Evolutionary conservation across 1,139 yeast genomes (phyloP).

Genomic region (Lodderomyces theae): DNA sequence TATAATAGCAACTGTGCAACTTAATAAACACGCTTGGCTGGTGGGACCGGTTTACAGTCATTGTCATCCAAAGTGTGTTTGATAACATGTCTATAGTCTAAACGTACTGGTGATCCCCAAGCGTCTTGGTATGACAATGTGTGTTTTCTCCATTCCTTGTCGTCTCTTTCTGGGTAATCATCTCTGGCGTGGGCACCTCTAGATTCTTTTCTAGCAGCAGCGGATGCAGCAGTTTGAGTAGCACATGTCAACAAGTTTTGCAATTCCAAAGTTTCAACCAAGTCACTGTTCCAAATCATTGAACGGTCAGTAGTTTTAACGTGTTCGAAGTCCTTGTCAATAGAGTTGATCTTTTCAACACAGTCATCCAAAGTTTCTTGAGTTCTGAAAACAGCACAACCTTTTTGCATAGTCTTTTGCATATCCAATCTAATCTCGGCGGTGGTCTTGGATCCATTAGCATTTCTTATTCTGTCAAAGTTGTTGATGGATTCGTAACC

Average conservation of each 20-base stretch:
- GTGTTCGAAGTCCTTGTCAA: constrained; percentile 65
- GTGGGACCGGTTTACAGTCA: constrained; percentile 96
- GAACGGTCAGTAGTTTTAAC: constrained; percentile 92
- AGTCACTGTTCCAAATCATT: constrained; percentile 97
- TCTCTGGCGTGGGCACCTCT: constrained; percentile 99
- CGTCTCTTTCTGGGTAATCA: constrained; percentile 95
- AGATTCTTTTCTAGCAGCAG: constrained; percentile 94
- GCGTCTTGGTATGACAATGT: constrained; percentile 81
- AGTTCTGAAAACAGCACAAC: constrained; percentile 94
- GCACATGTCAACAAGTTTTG: constrained; percentile 98
- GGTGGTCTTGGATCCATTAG: constrained; percentile 76
- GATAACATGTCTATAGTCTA: constrained; percentile 87
- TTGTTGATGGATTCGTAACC: constrained; percentile 89
- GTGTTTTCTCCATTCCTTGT: constrained; percentile 97
- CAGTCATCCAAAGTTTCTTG: constrained; percentile 92
- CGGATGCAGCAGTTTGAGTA: constrained; percentile 90
- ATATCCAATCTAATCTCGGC: constrained; percentile 86
- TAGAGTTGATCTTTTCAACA: constrained; percentile 71
- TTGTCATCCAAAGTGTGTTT: constrained; percentile 80
- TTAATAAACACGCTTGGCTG: constrained; percentile 91
- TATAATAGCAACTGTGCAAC: neutral
- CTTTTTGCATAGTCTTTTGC: constrained; percentile 97
- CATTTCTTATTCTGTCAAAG: constrained; percentile 85
- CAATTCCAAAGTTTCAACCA: constrained; percentile 93
- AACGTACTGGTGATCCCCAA: constrained; percentile 67